Evolutionary conservation across 2,329 filamentous ascomycete genomes (phyloP).

Genomic region (Nemania sp.): DNA sequence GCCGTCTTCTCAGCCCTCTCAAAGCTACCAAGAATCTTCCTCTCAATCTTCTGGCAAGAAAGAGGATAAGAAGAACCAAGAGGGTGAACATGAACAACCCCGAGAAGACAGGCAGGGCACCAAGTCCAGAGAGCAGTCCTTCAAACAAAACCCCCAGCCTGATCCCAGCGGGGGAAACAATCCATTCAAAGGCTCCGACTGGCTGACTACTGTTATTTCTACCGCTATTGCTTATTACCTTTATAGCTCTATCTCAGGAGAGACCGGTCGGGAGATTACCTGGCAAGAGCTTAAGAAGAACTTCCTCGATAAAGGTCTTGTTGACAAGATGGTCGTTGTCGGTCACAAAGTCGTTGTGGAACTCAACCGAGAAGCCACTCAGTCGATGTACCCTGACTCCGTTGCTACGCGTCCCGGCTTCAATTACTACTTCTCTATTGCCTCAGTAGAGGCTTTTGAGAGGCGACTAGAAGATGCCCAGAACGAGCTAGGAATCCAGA

Average conservation of each 20-base stretch:
- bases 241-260: constrained; percentile 58
- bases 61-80: constrained; percentile 23
- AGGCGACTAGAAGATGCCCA: constrained; percentile 89
- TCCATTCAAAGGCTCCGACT: constrained; percentile 46
- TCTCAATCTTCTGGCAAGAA: constrained; percentile 20
- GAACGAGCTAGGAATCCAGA: constrained; percentile 85
- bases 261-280: constrained; percentile 80
- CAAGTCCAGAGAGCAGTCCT: constrained; percentile 42
- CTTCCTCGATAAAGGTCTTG: constrained; percentile 94
- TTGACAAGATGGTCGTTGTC: constrained; percentile 90
- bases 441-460: constrained; percentile 94
- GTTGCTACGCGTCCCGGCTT: constrained; percentile 75
- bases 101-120: constrained; percentile 18
- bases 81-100: constrained; percentile 40
- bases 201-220: constrained; percentile 65
- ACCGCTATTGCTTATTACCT: constrained; percentile 59
- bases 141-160: constrained; percentile 41
- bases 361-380: constrained; percentile 79
- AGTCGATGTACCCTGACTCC: constrained; percentile 80
- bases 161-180: constrained; percentile 33
- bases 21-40: constrained; percentile 35
- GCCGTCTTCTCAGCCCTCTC: constrained; percentile 19
- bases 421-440: constrained; percentile 94
- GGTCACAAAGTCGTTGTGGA: constrained; percentile 83
- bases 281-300: constrained; percentile 97